Conservation (phyloP, 2,329 filamentous ascomycete species). For the Podosphaera xanthii region DNA sequence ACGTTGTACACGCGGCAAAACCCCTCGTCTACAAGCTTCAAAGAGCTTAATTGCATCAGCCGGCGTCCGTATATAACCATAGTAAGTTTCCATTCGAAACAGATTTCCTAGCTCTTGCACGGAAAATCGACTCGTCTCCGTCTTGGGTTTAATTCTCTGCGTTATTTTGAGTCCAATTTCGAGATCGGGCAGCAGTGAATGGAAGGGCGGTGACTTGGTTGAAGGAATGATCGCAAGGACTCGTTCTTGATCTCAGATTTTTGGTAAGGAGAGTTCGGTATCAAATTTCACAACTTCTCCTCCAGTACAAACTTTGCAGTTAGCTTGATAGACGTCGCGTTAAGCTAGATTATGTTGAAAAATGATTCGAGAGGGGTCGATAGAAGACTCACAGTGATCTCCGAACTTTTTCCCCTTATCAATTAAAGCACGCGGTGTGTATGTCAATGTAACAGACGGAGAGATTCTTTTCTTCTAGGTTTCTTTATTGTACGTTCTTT, state of each 20-base stretch:
- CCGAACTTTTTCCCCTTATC: too few relatives aligned
- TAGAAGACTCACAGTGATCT: too few relatives aligned
- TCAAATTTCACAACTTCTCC: background rate
- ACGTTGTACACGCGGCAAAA: constrained; percentile 77
- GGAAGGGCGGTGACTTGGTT: background rate
- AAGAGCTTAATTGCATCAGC: constrained; percentile 96
- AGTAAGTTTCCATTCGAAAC: constrained; percentile 70
- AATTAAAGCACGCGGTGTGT: too few relatives aligned
- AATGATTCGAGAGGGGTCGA: too few relatives aligned
- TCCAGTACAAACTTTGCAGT: too few relatives aligned
- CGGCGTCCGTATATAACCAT: constrained; percentile 86
- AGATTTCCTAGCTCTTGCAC: background rate
- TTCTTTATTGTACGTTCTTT: too few relatives aligned
- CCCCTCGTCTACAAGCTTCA: constrained; percentile 76
- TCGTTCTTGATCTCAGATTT: background rate
- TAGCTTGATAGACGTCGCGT: too few relatives aligned
- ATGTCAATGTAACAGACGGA: too few relatives aligned
- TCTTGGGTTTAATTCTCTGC: background rate
- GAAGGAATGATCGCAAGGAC: background rate
- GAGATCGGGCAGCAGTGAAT: background rate
- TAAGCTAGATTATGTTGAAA: too few relatives aligned
- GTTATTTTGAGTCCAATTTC: background rate
- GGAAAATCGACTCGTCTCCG: background rate
- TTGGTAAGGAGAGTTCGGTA: too few relatives aligned
- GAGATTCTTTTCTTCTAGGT: too few relatives aligned